These are phyloP conservation scores for Leptographium lundbergii DNA, from an alignment of 2,329 filamentous ascomycete genomes.

Conservation along the genomic window DNA sequence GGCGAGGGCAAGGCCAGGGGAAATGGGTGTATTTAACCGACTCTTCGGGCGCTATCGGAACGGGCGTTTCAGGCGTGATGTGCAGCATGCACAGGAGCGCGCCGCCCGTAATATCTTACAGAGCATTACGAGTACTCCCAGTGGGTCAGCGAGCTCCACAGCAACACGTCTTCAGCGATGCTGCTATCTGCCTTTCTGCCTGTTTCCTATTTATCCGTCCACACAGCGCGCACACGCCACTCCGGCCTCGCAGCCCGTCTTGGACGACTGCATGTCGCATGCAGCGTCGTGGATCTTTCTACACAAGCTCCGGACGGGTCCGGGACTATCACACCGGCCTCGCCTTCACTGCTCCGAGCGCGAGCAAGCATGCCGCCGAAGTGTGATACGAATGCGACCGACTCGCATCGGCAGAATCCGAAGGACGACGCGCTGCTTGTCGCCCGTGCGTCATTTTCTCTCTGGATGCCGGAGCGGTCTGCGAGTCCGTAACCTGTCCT, in stretches of 20 bases:
- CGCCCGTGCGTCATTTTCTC: too few species aligned
- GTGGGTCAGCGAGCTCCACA: neutral
- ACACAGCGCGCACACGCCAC: neutral
- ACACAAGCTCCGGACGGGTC: neutral
- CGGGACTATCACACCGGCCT: neutral
- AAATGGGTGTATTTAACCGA: neutral
- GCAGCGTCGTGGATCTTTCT: neutral
- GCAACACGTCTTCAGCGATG: neutral
- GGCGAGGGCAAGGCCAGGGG: neutral
- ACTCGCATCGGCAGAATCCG: too few species aligned
- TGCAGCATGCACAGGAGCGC: neutral
- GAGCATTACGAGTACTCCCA: neutral
- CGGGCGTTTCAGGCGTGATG: neutral
- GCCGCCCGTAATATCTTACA: too few species aligned
- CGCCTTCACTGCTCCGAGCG: neutral
- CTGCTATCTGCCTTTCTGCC: too few species aligned
- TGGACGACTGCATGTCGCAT: neutral
- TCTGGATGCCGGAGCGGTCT: too few species aligned
- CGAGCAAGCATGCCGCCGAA: neutral
- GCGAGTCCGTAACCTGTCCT: too few species aligned
- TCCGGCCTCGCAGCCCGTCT: neutral
- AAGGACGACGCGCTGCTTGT: too few species aligned
- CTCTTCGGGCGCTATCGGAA: neutral
- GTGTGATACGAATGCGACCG: too few species aligned
- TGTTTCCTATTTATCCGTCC: too few species aligned